Evolutionary conservation across 2,329 filamentous ascomycete species (phyloP), one percentile per base, ranked within the genome.

Genomic region (Neocatenulostroma microsporum): DNA sequence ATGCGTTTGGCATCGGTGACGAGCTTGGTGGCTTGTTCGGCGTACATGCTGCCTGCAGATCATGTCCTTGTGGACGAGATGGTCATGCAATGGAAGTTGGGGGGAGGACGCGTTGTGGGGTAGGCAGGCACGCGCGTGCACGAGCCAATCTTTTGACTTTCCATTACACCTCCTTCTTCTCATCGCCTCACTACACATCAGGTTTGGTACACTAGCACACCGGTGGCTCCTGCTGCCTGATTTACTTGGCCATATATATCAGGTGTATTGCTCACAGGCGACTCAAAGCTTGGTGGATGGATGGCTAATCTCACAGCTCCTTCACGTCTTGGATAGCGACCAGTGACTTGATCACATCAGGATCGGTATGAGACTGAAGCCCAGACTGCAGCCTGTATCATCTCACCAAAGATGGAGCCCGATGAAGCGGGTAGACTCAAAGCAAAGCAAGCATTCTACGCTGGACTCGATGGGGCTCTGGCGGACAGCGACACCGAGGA

Each of bases 1-100:
- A 84, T 94, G 58, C 91, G 79, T 72, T 96, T 96, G 60, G 91
- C 91, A 70, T 96, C 84, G 69, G 89, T 83, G 51, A 93, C 88
- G 85, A 94, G 67, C 64, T 94, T 94, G 60, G 86, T 83, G 34
- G 83, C 85, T 41, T 85, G 67, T 59, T 94, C 87, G 49, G 86
- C 86, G 63, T 94, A 91, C 86, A 94, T 94, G 12, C 13, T 31
- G 30, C 30, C 24, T 17, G 35, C 5, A 9, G n/a, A n/a, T n/a
- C n/a, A n/a, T n/a, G n/a, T n/a, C n/a, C n/a, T n/a, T n/a, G n/a
- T n/a, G n/a, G n/a, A n/a, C n/a, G n/a, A n/a, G n/a, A n/a, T n/a
- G n/a, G n/a, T n/a, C n/a, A n/a, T n/a, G n/a, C n/a, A n/a, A n/a
- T n/a, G n/a, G n/a, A n/a, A n/a, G n/a, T n/a, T n/a, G n/a, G n/a